Percentiles rank a stretch among this genome's conserved stretches.
These are phyloP conservation scores for Tricholoma terreum DNA, from an alignment of 768 basidiomycete species.

Conservation along the genomic window DNA sequence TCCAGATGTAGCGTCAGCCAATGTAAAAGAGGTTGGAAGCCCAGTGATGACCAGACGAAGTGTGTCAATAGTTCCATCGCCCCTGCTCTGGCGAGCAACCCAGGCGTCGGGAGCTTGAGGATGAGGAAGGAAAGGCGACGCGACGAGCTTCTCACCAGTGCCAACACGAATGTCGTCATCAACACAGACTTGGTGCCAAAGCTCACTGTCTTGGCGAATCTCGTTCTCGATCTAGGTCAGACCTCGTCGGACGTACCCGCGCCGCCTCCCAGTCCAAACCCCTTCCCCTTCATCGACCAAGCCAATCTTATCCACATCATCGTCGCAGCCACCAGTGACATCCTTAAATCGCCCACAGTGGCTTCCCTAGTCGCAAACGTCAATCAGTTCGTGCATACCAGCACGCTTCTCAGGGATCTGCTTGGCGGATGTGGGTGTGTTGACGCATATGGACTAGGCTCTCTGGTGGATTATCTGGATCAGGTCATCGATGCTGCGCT, in stretches of 20 bases:
- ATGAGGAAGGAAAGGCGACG: conserved; percentile 17
- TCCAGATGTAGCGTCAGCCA: conserved; percentile 26
- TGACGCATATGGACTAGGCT: conserved; percentile 15
- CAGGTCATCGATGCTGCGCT: conserved; percentile 14
- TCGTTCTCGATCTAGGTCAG: conserved; percentile 18
- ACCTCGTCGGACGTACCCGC: conserved; percentile 2
- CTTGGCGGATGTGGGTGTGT: conserved; percentile 20
- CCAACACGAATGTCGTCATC: conserved; percentile 9
- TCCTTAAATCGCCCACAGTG: conserved; percentile 21
- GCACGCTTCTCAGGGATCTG: conserved; percentile 14
- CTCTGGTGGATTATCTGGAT: conserved; percentile 12
- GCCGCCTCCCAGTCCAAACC: background rate
- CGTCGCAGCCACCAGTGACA: conserved; percentile 14
- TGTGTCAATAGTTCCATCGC: conserved; percentile 15
- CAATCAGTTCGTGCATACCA: conserved; percentile 19
- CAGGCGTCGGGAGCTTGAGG: conserved; percentile 7
- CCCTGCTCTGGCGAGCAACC: conserved; percentile 5
- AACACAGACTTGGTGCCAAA: conserved; percentile 15
- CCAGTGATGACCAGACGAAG: conserved; percentile 12
- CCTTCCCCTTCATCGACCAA: conserved; percentile 10
- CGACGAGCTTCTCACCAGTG: conserved; percentile 5
- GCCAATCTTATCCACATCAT: conserved; percentile 19
- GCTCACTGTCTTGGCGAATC: conserved; percentile 17
- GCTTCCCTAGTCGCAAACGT: conserved; percentile 16
- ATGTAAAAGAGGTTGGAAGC: conserved; percentile 28